These are phyloP conservation scores for Neovahlkampfia damariscottae DNA, from an alignment of 78 protist genomes.

Conservation along the genomic window DNA sequence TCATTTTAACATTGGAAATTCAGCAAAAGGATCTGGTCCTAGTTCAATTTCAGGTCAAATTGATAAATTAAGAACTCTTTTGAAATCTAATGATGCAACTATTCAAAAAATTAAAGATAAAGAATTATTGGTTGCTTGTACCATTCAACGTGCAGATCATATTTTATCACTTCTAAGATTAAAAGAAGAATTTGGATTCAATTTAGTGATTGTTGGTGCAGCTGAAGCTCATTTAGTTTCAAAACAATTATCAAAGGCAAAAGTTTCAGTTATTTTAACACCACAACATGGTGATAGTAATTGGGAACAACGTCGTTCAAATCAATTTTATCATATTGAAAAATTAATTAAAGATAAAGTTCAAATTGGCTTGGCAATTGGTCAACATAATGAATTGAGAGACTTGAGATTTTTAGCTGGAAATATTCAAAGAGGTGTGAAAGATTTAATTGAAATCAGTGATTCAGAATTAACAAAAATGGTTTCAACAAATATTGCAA, in stretches of 20 bases:
- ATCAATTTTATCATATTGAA: too few species aligned
- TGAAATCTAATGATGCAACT: not conserved
- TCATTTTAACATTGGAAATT: not conserved
- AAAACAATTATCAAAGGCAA: not conserved
- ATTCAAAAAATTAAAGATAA: not conserved
- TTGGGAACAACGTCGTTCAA: not conserved
- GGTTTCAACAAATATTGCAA: too few species aligned
- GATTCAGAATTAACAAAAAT: too few species aligned
- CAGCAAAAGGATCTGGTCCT: not conserved
- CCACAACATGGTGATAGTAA: not conserved
- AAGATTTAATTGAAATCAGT: too few species aligned
- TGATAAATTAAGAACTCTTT: not conserved
- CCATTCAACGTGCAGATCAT: slow-evolving; percentile 3
- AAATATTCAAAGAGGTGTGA: too few species aligned
- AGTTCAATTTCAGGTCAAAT: not conserved
- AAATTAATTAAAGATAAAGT: not conserved
- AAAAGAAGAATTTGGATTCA: not conserved
- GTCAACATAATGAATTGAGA: too few species aligned
- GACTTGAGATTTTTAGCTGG: too few species aligned
- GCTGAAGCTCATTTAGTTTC: not conserved
- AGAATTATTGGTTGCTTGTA: too few species aligned
- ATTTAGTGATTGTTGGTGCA: slow-evolving; percentile 3
- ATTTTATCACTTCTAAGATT: not conserved
- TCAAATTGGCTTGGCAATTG: not conserved
- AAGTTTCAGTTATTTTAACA: not conserved